Conservation (phyloP, 768 basidiomycete genomes). For the Russula sp. region DNA sequence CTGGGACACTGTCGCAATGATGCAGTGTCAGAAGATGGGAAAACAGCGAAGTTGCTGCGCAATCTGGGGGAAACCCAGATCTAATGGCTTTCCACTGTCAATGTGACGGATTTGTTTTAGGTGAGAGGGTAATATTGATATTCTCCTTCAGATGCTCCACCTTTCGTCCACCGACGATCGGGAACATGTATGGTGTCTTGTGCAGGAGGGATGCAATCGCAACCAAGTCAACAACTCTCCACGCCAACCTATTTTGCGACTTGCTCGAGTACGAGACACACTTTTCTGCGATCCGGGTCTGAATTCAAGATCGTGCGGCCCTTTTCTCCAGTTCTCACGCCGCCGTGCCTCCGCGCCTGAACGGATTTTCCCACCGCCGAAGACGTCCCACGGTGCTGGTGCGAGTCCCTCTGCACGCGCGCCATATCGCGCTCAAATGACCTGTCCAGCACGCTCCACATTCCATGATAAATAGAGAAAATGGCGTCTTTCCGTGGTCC, state of each 20-base stretch:
- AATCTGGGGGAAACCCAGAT: constrained; percentile 37
- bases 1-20: not conserved
- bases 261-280: constrained; percentile 29
- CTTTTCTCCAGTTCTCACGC: constrained; percentile 27
- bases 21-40: not conserved
- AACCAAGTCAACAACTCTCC: constrained; percentile 31
- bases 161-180: constrained; percentile 45
- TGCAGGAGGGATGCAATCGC: constrained; percentile 50
- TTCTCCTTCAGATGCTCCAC: constrained; percentile 45
- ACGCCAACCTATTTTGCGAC: constrained; percentile 45
- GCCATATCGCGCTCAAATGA: constrained; percentile 39
- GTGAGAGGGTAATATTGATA: constrained; percentile 38
- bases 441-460: constrained; percentile 28
- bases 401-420: constrained; percentile 28
- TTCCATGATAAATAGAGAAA: constrained; percentile 40
- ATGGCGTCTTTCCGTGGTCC: constrained; percentile 33
- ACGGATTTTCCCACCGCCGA: constrained; percentile 36
- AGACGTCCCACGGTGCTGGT: constrained; percentile 37
- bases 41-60: not conserved
- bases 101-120: constrained; percentile 39
- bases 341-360: constrained; percentile 32
- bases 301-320: constrained; percentile 27
- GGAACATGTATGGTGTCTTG: constrained; percentile 47
- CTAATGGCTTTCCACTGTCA: constrained; percentile 38
- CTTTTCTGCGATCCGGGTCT: constrained; percentile 17